Conservation (phyloP, 768 basidiomycete species). For the Termitomyces sp. region DNA sequence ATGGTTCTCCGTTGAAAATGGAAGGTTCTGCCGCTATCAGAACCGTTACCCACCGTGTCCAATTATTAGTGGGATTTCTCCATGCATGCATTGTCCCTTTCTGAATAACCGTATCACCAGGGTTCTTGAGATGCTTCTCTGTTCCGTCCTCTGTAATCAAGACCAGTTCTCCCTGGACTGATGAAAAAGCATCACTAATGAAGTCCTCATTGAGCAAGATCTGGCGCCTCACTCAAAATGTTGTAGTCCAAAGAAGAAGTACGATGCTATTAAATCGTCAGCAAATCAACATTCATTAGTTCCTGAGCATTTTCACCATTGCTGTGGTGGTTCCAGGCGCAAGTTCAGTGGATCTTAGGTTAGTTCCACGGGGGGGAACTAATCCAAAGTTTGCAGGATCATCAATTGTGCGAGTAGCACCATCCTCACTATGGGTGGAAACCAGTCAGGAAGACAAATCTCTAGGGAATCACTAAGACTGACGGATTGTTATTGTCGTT, state of each 20-base stretch:
- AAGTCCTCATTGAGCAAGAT: background rate
- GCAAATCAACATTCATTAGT: background rate
- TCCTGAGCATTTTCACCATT: slow-evolving; percentile 29
- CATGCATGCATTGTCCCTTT: slow-evolving; percentile 57
- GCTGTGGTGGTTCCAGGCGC: slow-evolving; percentile 43
- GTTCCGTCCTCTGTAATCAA: slow-evolving; percentile 52
- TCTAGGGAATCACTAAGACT: background rate
- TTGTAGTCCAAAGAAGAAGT: slow-evolving; percentile 60
- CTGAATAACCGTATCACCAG: slow-evolving; percentile 52
- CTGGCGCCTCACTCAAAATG: slow-evolving; percentile 37
- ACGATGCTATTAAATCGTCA: slow-evolving; percentile 28
- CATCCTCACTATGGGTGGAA: slow-evolving; percentile 43
- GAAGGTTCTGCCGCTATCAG: slow-evolving; percentile 52
- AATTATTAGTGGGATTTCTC: slow-evolving; percentile 47
- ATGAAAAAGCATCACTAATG: slow-evolving; percentile 2
- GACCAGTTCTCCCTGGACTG: slow-evolving; percentile 52
- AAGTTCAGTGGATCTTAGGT: slow-evolving; percentile 47
- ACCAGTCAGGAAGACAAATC: background rate
- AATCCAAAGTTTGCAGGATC: slow-evolving; percentile 35
- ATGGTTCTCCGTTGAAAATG: slow-evolving; percentile 34
- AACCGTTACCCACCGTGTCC: slow-evolving; percentile 48
- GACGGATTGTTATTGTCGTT: slow-evolving; percentile 48
- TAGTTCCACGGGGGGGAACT: slow-evolving; percentile 37
- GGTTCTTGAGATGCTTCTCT: slow-evolving; percentile 44
- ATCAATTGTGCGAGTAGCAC: slow-evolving; percentile 34